Evolutionary conservation across 2,329 filamentous ascomycete genomes (phyloP), one percentile per base, ranked within the genome.

Genomic region (Dothideomycetidae sp.): DNA sequence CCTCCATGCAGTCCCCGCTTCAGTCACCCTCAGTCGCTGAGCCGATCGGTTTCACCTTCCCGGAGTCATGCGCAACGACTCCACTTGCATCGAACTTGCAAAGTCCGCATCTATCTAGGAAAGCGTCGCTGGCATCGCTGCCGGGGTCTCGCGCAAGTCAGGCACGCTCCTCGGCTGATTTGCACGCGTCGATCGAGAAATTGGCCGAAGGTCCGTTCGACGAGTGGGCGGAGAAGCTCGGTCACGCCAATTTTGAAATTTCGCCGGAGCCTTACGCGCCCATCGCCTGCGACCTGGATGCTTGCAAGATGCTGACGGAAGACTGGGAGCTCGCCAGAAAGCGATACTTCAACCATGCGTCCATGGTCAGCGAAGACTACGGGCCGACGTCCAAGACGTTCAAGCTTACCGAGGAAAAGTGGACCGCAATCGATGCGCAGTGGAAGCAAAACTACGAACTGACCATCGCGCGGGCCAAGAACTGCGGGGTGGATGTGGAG

Each of bases 241-340:
- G 88, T 17, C 86, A 96, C 54, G 86, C 86, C 46, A 93, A 96
- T 62, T 94, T 92, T 56, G 86, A 73, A 49, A 92, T 96, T 48
- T 63, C 73, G 14, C 86, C 86, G 0, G 73, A 78, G 53, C 88
- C 86, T 0, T 93, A 93, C 52, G 58, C 72, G 5, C 78, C 83
- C 0, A 68, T 75, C 11, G 53, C 53, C 2, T 72, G 73, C 44
- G 74, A 79, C 46, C 38, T 46, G 15, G 52, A 76, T 7, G 61
- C 67, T 3, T 73, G 75, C 51, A 70, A 70, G 21, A 70, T 75
- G 51, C 67, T 93, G 35, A 75, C 80, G 36, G 67, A 72, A 5
- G 80, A 92, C 51, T 93, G 86, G 85, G 78, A 88, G 49, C 61
- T 73, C 21, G 88, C 88, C 17, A 73, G 84, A 34, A 72, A 73